Evolutionary conservation across 371 early-diverging fungal genomes (phyloP).

Genomic region (Apophysomyces sp.): DNA sequence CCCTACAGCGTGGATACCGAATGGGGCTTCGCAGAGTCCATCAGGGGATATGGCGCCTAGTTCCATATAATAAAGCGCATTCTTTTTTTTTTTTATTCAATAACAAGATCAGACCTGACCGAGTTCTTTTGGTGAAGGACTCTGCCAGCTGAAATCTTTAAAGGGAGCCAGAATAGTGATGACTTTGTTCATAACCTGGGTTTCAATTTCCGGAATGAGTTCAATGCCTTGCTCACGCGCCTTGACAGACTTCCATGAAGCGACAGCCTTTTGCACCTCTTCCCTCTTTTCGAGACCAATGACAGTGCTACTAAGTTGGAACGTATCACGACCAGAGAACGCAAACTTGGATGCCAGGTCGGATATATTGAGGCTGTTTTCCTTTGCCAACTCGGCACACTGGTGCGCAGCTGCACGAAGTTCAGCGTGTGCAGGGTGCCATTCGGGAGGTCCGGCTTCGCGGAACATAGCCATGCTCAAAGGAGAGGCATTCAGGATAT

Average conservation of each 20-base stretch:
- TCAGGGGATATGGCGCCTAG: slow-evolving; percentile 87
- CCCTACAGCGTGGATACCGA: slow-evolving; percentile 91
- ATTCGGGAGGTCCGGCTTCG: slow-evolving; percentile 57
- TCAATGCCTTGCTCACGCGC: slow-evolving; percentile 25
- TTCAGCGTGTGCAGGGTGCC: slow-evolving; percentile 76
- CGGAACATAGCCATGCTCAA: slow-evolving; percentile 76
- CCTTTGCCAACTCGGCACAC: slow-evolving; percentile 39
- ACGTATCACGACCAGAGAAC: slow-evolving; percentile 46
- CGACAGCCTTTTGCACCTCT: slow-evolving; percentile 62
- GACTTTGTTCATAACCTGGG: slow-evolving; percentile 21
- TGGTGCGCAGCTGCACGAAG: slow-evolving; percentile 55
- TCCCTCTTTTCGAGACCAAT: slow-evolving; percentile 65
- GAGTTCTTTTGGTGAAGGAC: slow-evolving; percentile 41
- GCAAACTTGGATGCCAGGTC: slow-evolving; percentile 68
- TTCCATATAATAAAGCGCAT: not conserved
- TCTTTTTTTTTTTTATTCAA: not conserved
- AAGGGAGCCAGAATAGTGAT: slow-evolving; percentile 27
- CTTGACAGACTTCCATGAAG: slow-evolving; percentile 45
- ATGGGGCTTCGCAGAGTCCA: slow-evolving; percentile 91
- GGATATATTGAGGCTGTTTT: slow-evolving; percentile 47
- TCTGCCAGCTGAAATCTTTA: slow-evolving; percentile 46
- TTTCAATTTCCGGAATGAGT: slow-evolving; percentile 20
- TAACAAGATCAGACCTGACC: not conserved
- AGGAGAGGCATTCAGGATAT: slow-evolving; percentile 74
- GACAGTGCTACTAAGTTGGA: slow-evolving; percentile 56